These are phyloP conservation scores for Psophocarpus tetragonolobus DNA, from an alignment of 306 rosid species.

Conservation along the genomic window DNA sequence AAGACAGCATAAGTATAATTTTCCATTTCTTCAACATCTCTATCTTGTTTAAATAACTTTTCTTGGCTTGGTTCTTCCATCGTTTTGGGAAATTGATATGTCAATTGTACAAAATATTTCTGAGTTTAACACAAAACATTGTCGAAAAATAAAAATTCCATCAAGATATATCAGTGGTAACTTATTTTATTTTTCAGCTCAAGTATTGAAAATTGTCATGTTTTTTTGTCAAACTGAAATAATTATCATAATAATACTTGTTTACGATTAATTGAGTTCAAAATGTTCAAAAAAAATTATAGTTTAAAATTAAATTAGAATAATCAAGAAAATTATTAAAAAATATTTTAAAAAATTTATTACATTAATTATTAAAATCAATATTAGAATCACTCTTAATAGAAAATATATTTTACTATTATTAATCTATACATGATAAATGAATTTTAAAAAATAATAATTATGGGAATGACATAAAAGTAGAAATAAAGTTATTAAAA, in stretches of 20 bases:
- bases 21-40: not conserved
- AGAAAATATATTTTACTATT: no score
- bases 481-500: no score
- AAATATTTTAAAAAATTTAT: no score
- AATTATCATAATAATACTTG: not conserved
- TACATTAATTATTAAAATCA: no score
- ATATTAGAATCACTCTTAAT: no score
- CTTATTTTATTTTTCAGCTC: not conserved
- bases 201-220: not conserved
- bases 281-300: no score
- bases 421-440: no score
- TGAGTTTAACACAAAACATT: not conserved
- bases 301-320: no score
- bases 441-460: no score
- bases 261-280: no score
- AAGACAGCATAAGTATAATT: not conserved
- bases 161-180: not conserved
- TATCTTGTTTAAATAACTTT: not conserved
- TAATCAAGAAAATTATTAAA: no score
- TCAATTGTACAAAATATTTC: not conserved
- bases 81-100: not conserved
- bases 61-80: not conserved
- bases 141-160: not conserved
- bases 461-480: no score
- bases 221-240: not conserved